Evolutionary conservation across 768 basidiomycete species (phyloP), one percentile per base, ranked within the genome.

Genomic region (Tephrocybe sp.): DNA sequence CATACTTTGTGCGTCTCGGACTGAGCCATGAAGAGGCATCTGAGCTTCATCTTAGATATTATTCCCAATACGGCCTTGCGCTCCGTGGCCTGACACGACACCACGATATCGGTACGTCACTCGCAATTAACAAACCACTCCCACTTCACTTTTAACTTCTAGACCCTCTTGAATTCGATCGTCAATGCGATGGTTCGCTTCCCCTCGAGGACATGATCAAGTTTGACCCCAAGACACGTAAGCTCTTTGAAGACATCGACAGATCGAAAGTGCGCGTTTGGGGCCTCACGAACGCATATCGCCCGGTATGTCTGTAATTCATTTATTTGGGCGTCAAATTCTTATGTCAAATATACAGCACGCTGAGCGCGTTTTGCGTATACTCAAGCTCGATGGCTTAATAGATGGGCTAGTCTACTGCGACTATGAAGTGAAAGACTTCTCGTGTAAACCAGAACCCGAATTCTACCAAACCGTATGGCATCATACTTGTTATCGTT

Each of bases 201-300:
- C 91, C 91, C 6, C 73, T 94, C 6, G 91, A 94, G 60, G 75
- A 84, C 2, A 84, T 88, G 71, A 83, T 94, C 54, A 72, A 75
- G 22, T 86, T 83, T 24, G 71, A 86, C 60, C 79, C 84, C 6
- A 59, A 55, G 7, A 63, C 87, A 9, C 80, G 83, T 18, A 77
- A 82, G 57, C 75, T 94, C 5, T 75, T 94, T 43, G 69, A 86
- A 62, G 88, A 93, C 61, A 82, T 94, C 24, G 88, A 94, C 60
- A 79, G 83, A 40, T 75, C 72, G 23, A 91, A 88, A 63, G 80
- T 75, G 8, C 78, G 82, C n/a, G 82, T 93, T 4, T 93, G 91
- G 91, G 89, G 79, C 2, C 67, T 93, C 36, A 94, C 91, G 3
- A 94, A 94, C 61, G 91, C 91, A 10, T 92, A 91, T 63, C 74